phyloP scores from a whole-genome alignment of 2,329 filamentous ascomycete species.

The Ophiostoma ulmi region DNA sequence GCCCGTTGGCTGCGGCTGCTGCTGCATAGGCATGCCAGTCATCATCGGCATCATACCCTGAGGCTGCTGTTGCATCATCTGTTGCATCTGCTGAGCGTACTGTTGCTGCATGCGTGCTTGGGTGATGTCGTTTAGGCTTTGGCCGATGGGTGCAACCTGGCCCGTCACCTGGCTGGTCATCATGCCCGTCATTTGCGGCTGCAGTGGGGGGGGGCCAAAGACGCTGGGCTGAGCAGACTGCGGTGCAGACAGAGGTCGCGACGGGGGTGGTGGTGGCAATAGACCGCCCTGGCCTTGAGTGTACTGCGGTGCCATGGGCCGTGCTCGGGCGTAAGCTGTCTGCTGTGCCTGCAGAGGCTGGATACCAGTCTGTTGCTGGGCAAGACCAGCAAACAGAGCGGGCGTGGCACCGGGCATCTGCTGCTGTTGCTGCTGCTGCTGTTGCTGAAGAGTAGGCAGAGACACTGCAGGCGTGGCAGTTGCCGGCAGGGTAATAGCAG shows the following conservation, averaged over 20 bases:
- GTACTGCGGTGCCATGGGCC: conserved; percentile 64
- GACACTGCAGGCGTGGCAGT: conserved; percentile 32
- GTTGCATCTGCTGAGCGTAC: conserved; percentile 42
- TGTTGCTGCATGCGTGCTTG: conserved; percentile 62
- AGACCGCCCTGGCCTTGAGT: conserved; percentile 57
- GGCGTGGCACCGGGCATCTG: conserved; percentile 52
- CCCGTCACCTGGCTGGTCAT: conserved; percentile 61
- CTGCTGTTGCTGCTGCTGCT: conserved; percentile 31
- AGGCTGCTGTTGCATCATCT: conserved; percentile 32
- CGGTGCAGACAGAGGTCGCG: conserved; percentile 79
- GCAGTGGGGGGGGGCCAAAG: conserved; percentile 69
- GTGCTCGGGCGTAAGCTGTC: conserved; percentile 52
- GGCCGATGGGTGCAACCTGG: conserved; percentile 66
- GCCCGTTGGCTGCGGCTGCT: conserved; percentile 35
- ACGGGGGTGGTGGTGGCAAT: conserved; percentile 64
- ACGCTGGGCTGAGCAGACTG: conserved; percentile 69
- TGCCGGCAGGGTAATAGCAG: conserved; percentile 34
- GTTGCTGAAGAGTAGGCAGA: conserved; percentile 31
- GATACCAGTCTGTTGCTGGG: conserved; percentile 46
- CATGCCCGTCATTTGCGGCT: conserved; percentile 78
- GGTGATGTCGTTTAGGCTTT: conserved; percentile 68
- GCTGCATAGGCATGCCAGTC: conserved; percentile 33
- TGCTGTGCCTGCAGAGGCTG: conserved; percentile 37
- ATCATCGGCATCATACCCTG: conserved; percentile 46
- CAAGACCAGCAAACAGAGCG: conserved; percentile 51